Conservation (phyloP, 345 rosid genomes). For the Aquilaria malaccensis region DNA sequence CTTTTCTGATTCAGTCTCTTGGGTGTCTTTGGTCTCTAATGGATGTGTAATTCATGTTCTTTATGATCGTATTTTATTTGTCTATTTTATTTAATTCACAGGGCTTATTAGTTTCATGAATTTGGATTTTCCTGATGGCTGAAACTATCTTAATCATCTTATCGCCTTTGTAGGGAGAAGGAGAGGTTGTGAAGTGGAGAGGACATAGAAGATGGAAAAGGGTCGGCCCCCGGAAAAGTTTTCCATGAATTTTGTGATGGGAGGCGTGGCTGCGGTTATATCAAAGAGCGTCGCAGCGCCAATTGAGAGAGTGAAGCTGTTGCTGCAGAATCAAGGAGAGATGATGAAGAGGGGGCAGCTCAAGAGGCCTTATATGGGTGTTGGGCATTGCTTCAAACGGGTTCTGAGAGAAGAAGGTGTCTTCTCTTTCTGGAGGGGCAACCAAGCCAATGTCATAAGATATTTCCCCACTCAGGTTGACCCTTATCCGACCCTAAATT, state of each 20-base stretch:
- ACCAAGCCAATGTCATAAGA: constrained; percentile 85
- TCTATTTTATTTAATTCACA: too few species aligned
- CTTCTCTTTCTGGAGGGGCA: constrained; percentile 90
- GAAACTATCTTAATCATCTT: too few species aligned
- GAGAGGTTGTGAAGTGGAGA: background rate
- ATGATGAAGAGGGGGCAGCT: constrained; percentile 76
- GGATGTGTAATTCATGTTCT: too few species aligned
- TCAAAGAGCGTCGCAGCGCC: constrained; percentile 86
- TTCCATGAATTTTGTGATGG: constrained; percentile 74
- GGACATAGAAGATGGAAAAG: constrained; percentile 21
- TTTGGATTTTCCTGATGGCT: too few species aligned
- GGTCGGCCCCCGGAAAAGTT: constrained; percentile 43
- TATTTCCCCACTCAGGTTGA: constrained; percentile 90
- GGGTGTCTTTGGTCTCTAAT: too few species aligned
- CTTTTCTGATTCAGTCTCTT: too few species aligned
- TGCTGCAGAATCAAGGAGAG: constrained; percentile 93
- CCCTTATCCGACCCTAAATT: background rate
- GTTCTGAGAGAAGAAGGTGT: constrained; percentile 75
- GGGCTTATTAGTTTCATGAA: too few species aligned
- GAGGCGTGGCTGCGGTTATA: constrained; percentile 65
- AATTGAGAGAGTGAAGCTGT: constrained; percentile 88
- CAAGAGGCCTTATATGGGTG: constrained; percentile 51
- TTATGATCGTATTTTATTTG: too few species aligned
- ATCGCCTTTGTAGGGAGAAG: too few species aligned
- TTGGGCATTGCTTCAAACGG: constrained; percentile 65